A percentile compares a stretch with the other conserved stretches of the same genome.
These are phyloP conservation scores for Paraphaeosphaeria sporulosa DNA, from an alignment of 2,329 filamentous ascomycete genomes.

Conservation along the genomic window DNA sequence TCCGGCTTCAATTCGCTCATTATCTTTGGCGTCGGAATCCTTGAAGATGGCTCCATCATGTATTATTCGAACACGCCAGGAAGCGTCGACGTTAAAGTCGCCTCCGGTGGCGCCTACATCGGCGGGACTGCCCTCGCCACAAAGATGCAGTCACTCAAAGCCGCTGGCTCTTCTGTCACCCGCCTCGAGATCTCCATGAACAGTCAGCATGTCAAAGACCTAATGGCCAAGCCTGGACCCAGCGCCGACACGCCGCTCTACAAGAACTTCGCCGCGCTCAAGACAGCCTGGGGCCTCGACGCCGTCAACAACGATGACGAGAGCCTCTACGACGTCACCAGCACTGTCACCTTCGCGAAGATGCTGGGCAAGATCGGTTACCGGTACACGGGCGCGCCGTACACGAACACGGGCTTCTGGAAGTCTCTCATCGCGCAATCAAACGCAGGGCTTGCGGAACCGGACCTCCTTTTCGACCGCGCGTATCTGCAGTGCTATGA, in stretches of 20 bases:
- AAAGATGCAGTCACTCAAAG: constrained; percentile 56
- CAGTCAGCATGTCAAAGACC: constrained; percentile 50
- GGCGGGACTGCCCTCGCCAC: constrained; percentile 58
- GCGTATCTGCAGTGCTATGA: constrained; percentile 58
- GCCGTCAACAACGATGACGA: constrained; percentile 59
- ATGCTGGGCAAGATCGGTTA: constrained; percentile 54
- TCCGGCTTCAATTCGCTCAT: constrained; percentile 55
- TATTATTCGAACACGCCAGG: constrained; percentile 51
- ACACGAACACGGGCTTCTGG: constrained; percentile 54
- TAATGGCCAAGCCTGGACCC: constrained; percentile 41
- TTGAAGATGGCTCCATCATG: constrained; percentile 54
- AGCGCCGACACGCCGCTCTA: constrained; percentile 44
- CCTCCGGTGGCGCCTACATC: constrained; percentile 55
- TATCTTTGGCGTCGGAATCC: constrained; percentile 56
- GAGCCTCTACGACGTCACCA: constrained; percentile 52
- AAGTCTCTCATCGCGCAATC: constrained; percentile 34
- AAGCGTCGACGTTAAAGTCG: constrained; percentile 42
- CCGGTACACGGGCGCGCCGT: constrained; percentile 55
- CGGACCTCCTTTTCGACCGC: constrained; percentile 48
- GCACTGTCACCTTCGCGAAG: constrained; percentile 53
- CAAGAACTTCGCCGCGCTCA: constrained; percentile 53
- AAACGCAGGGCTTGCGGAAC: constrained; percentile 34
- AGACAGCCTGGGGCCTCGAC: constrained; percentile 53
- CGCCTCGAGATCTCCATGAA: constrained; percentile 57
- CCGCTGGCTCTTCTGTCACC: constrained; percentile 42